Evolutionary conservation across 164 flowering plant genomes (phyloP), one percentile per base, ranked within the genome.

Genomic region (Dillenia turbinata): DNA sequence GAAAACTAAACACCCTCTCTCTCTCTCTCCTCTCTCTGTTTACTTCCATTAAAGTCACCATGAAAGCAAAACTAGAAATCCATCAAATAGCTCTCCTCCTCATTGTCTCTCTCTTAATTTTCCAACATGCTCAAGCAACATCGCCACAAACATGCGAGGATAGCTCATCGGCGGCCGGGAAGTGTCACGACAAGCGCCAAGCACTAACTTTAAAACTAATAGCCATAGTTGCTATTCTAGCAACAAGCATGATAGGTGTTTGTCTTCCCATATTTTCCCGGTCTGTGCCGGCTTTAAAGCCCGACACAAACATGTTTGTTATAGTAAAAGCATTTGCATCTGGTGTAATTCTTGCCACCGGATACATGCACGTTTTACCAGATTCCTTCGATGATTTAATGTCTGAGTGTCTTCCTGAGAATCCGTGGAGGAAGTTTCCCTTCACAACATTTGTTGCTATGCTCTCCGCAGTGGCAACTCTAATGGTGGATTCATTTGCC

Each of bases 331-430:
- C 73, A 3, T 69, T 69, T 43, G 67, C 73, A 0, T 54, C 68
- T 2, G 73, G 73, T 1, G 67, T 69, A 8, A 69, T 69, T 44
- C 59, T 69, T 5, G 73, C 65, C 9, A 70, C 73, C 2, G 73
- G 73, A 9, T 64, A 64, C 64, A 69, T 69, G 68, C 73, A 69
- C 47, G 73, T 69, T 9, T 13, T 69, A 15, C 73, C 68, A 3
- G 73, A 69, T 47, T 64, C 73, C 12, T 59, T 69, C 47, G 49
- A 64, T 16, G 12, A 12, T 12, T 26, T 69, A 45, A 59, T 12
- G 1, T 69, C 73, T 8, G 10, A n/a, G 47, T 69, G 73, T 49
- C 33, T 69, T 8, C 68, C 68, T 3, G 52, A 64, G 2, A 59
- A 54, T 19, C 68, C 73, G 2, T 69, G 73, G 73, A 54, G 56